Percentiles rank a stretch among this genome's conserved stretches.
These are phyloP conservation scores for Chytriomyces sp. DNA, from an alignment of 192 early-diverging fungal species.

Conservation along the genomic window DNA sequence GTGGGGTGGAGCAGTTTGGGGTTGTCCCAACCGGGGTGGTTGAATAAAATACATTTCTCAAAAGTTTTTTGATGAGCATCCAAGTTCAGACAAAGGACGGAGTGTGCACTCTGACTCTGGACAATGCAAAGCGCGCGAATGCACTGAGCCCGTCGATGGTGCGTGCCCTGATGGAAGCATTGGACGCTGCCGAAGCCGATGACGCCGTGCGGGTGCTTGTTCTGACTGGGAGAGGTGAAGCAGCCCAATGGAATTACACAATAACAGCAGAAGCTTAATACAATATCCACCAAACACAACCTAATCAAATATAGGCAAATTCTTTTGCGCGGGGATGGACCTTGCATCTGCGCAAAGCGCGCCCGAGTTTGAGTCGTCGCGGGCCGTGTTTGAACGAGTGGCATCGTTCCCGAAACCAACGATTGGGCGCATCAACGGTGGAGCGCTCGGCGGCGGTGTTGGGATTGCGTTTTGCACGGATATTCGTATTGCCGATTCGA, in stretches of 20 bases:
- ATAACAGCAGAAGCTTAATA: not conserved
- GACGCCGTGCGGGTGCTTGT: constrained; percentile 57
- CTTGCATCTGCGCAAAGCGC: constrained; percentile 42
- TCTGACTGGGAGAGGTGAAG: constrained; percentile 59
- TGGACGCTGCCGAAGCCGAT: constrained; percentile 54
- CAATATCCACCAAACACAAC: not conserved
- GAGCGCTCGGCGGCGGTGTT: constrained; percentile 67
- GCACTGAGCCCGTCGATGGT: constrained; percentile 57
- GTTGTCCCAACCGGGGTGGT: too few species aligned
- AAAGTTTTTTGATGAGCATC: constrained; percentile 3
- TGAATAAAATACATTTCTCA: not conserved
- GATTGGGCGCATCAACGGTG: constrained; percentile 67
- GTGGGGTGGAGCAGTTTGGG: too few species aligned
- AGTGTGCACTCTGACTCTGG: constrained; percentile 38
- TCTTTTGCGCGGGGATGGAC: constrained; percentile 72
- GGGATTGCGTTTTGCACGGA: constrained; percentile 43
- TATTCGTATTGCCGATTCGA: constrained; percentile 52
- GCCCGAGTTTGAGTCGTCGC: constrained; percentile 41
- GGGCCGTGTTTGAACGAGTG: constrained; percentile 51
- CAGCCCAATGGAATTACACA: not conserved
- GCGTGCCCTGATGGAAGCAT: constrained; percentile 40
- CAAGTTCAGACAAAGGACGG: not conserved
- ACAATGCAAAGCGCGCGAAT: constrained; percentile 60
- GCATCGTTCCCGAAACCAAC: constrained; percentile 50
- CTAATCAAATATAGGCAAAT: constrained; percentile 41